These are phyloP conservation scores for Ustilago bromivora DNA, from an alignment of 1,284 basidiomycete species.

Conservation along the genomic window DNA sequence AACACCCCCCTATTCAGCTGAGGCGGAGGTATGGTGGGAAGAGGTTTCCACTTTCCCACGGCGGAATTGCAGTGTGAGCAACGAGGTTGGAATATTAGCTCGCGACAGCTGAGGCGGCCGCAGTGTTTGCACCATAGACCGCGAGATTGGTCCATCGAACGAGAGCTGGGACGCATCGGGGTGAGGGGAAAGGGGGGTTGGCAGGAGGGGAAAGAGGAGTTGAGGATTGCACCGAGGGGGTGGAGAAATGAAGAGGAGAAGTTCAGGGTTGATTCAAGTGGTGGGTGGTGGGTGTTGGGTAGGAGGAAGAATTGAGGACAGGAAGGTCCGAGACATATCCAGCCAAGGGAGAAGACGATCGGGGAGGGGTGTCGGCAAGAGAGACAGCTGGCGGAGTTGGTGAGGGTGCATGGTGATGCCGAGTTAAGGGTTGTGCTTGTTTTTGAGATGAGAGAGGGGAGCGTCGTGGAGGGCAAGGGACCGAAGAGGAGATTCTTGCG, in stretches of 20 bases:
- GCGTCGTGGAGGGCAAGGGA: constrained; percentile 11
- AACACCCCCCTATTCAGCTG: background rate
- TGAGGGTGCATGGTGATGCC: constrained; percentile 13
- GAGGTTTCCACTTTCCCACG: constrained; percentile 22
- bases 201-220: constrained; percentile 20
- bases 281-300: background rate
- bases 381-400: constrained; percentile 24
- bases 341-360: constrained; percentile 34
- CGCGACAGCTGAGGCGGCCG: constrained; percentile 45
- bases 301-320: constrained; percentile 39
- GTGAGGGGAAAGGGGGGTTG: constrained; percentile 29
- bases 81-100: constrained; percentile 26
- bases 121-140: constrained; percentile 43
- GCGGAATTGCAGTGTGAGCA: constrained; percentile 32
- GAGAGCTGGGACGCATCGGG: constrained; percentile 6
- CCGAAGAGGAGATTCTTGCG: constrained; percentile 22
- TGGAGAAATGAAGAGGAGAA: constrained; percentile 20
- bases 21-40: constrained; percentile 20
- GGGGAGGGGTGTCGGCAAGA: constrained; percentile 18
- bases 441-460: constrained; percentile 14
- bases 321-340: constrained; percentile 43
- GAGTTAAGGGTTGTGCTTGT: background rate
- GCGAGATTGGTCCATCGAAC: constrained; percentile 30
- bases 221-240: constrained; percentile 11
- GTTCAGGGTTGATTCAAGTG: constrained; percentile 4